Evolutionary conservation across 305 asterid genomes (phyloP), one percentile per base, ranked within the genome.

Genomic region (Fraxinus albicans): DNA sequence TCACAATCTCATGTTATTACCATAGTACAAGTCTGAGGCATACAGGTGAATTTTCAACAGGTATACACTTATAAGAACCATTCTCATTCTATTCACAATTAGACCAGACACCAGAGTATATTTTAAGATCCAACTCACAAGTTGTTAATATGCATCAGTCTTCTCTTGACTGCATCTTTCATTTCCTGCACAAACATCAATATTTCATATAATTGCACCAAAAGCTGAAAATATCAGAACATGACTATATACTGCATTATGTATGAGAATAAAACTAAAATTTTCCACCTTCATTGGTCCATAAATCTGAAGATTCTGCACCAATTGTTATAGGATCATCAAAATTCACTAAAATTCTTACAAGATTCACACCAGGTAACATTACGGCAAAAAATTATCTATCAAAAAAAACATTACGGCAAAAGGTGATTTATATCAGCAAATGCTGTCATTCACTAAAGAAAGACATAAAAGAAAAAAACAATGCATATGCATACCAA

Each of bases 401-500:
- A 31, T 31, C 34, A 31, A 31, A 31, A 31, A 31, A 31, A 31
- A 31, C 34, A 31, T 31, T 1, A 31, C 34, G 34, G 34, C 34
- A 31, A 31, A 4, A 53, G 65, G 25, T 53, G 23, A 17, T 17
- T n/a, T 53, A 21, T 73, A 73, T 53, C 73, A 8, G 73, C 34
- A 8, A 25, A 40, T 42, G 74, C 13, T 63, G 21, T 63, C 4
- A 4, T 60, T 60, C 29, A 60, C 31, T 76, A 25, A 58, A 27
- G n/a, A 47, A 79, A 65, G 47, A 63, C 13, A 2, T 63, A 23
- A 25, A 25, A 63, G 50, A 23, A 34, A 38, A 12, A 63, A 29
- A 69, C 0, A 8, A 9, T 13, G 73, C 23, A 38, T 1, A 25
- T 50, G 79, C 85, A 31, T 91, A 96, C 99, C 99, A 97, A 25